phyloP scores from a whole-genome alignment of 306 rosid genomes.

The Cucumis cinereus region DNA sequence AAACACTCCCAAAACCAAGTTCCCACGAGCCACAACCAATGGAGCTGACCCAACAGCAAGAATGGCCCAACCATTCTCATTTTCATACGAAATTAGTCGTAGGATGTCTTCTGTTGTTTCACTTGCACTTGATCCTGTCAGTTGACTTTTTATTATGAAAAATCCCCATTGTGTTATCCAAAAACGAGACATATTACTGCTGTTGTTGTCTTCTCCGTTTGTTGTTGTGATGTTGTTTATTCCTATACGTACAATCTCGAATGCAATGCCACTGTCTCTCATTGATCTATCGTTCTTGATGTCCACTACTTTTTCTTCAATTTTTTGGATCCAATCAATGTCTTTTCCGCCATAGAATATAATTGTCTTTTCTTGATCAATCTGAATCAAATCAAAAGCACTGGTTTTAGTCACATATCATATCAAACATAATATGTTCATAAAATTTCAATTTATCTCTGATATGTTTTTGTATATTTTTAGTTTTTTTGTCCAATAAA shows the following conservation, averaged over 20 bases:
- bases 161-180: conserved; percentile 21
- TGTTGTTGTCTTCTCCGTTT: conserved; percentile 18
- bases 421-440: too few relatives aligned
- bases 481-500: too few relatives aligned
- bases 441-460: too few relatives aligned
- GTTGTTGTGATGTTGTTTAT: neutral
- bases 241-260: conserved; percentile 22
- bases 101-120: conserved; percentile 30
- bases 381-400: conserved; percentile 5
- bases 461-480: too few relatives aligned
- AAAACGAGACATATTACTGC: conserved; percentile 18
- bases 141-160: neutral
- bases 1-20: conserved; percentile 20
- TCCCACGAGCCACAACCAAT: conserved; percentile 23
- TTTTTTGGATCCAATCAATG: conserved; percentile 40
- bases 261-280: neutral
- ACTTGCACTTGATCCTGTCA: neutral
- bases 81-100: conserved; percentile 35
- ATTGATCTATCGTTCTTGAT: conserved; percentile 23
- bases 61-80: conserved; percentile 43
- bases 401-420: too few relatives aligned
- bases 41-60: conserved; percentile 28
- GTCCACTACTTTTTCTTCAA: conserved; percentile 27
- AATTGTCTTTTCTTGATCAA: conserved; percentile 34
- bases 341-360: conserved; percentile 61